phyloP scores from a whole-genome alignment of 2,329 filamentous ascomycete genomes.

The Sporothrix protearum region DNA sequence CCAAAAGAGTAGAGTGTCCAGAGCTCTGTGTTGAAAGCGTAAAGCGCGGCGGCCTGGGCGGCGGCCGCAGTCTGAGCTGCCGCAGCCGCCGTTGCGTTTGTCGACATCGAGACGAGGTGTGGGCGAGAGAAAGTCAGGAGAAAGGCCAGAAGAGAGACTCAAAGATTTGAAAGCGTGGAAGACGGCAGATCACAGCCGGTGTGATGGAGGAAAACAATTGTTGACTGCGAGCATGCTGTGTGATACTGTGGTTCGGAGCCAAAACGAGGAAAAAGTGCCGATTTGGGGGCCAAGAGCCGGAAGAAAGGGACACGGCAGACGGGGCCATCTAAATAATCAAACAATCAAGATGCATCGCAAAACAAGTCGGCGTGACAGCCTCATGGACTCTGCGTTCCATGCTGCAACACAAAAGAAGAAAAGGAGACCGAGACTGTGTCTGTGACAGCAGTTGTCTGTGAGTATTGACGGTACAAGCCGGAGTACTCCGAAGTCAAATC shows the following conservation, averaged over 20 bases:
- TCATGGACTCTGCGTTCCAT: neutral
- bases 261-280: neutral
- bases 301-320: neutral
- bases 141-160: neutral
- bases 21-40: conserved; percentile 36
- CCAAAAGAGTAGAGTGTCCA: conserved; percentile 39
- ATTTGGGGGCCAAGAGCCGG: neutral
- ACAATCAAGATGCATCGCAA: neutral
- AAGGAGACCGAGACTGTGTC: neutral
- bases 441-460: neutral
- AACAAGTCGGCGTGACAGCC: neutral
- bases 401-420: neutral
- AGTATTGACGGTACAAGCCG: neutral
- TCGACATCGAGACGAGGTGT: neutral
- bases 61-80: conserved; percentile 25
- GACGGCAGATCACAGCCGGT: neutral
- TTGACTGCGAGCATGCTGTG: neutral
- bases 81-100: conserved; percentile 26
- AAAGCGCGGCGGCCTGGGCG: conserved; percentile 31
- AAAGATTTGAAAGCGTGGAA: neutral
- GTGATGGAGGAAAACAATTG: neutral
- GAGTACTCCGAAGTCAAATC: neutral
- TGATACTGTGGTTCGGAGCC: neutral
- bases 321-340: neutral
- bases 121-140: neutral